phyloP scores from a whole-genome alignment of 2,329 filamentous ascomycete species.

The Trichoderma lentiforme region DNA sequence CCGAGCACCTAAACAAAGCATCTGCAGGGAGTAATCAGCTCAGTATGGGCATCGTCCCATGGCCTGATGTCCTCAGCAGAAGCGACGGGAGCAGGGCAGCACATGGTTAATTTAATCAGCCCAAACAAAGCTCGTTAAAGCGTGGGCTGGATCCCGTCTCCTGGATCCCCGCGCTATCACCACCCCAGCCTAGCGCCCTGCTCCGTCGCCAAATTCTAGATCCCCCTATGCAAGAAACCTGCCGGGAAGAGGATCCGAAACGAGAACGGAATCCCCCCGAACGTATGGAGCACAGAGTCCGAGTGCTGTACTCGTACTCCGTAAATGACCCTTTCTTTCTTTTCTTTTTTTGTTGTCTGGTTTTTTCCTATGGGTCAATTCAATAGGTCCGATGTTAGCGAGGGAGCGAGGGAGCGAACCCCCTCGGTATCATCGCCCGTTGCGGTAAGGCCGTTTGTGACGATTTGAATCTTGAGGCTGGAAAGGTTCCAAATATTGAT shows the following conservation, averaged over 20 bases:
- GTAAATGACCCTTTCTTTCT: background rate
- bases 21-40: background rate
- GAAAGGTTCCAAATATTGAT: background rate
- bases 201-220: conserved; percentile 4
- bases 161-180: background rate
- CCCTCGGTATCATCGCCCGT: background rate
- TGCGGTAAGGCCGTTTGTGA: background rate
- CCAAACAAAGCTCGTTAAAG: background rate
- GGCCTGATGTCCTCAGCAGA: background rate
- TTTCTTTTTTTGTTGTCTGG: background rate
- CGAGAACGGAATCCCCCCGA: background rate
- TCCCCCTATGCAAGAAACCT: conserved; percentile 11
- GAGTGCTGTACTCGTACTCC: background rate
- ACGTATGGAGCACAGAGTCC: background rate
- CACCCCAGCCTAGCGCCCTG: background rate
- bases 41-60: background rate
- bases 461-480: background rate
- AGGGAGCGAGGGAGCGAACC: background rate
- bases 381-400: background rate
- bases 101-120: conserved; percentile 2
- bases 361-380: background rate
- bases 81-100: background rate
- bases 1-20: background rate
- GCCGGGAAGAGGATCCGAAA: conserved; percentile 2
- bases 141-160: background rate